Percentiles rank a stretch among this genome's conserved stretches.
phyloP scores from a whole-genome alignment of 306 rosid species.

The Spatholobus suberectus region DNA sequence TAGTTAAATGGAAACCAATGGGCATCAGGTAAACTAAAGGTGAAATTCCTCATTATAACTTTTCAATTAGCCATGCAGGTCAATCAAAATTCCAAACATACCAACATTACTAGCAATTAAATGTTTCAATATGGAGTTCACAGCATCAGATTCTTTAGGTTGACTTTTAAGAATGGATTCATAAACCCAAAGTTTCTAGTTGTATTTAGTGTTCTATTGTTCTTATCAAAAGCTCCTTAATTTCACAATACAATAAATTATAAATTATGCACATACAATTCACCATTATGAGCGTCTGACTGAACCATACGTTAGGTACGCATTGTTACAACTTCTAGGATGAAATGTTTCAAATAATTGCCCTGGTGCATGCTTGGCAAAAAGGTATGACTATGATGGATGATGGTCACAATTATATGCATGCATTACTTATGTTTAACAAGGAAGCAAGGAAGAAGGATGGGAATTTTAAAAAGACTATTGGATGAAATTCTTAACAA shows the following conservation, averaged over 20 bases:
- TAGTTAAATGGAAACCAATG: neutral
- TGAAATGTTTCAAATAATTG: neutral
- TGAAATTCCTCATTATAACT: neutral
- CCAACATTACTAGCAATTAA: neutral
- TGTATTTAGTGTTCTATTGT: neutral
- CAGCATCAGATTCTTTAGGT: neutral
- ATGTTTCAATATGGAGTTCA: constrained; percentile 21
- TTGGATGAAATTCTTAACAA: neutral
- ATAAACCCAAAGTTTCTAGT: neutral
- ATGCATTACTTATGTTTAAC: neutral
- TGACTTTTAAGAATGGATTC: neutral
- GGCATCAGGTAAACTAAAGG: neutral
- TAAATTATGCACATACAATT: neutral
- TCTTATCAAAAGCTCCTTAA: neutral
- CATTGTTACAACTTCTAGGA: neutral
- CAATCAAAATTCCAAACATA: neutral
- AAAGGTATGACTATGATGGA: constrained; percentile 27
- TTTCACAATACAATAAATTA: neutral
- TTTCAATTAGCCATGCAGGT: neutral
- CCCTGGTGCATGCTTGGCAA: neutral
- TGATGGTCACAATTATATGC: neutral
- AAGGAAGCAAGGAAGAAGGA: constrained; percentile 4
- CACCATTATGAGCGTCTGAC: neutral
- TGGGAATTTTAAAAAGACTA: neutral
- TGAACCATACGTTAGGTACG: neutral